Conservation (phyloP, 2,329 filamentous ascomycete genomes). For the Colletotrichum phormii region DNA sequence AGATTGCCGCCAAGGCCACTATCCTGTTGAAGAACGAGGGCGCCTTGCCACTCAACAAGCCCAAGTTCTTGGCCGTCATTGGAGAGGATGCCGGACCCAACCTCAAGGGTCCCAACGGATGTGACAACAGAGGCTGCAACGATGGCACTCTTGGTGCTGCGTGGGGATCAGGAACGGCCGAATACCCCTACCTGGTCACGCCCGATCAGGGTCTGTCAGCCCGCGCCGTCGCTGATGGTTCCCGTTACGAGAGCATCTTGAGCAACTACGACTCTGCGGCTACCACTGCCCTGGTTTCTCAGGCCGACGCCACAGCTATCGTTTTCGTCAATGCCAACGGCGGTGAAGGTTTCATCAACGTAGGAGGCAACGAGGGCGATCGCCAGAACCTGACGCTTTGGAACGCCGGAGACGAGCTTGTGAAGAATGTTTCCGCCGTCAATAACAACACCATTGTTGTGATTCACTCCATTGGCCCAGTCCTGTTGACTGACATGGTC, state of each 20-base stretch:
- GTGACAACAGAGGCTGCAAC: conserved; percentile 73
- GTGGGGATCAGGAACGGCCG: conserved; percentile 81
- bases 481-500: conserved; percentile 81
- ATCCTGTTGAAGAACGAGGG: conserved; percentile 91
- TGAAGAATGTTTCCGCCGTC: conserved; percentile 80
- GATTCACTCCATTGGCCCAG: conserved; percentile 86
- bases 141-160: conserved; percentile 76
- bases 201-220: conserved; percentile 77
- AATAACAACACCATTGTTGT: conserved; percentile 94
- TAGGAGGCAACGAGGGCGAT: conserved; percentile 88
- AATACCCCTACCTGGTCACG: conserved; percentile 81
- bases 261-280: conserved; percentile 73
- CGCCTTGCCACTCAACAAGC: conserved; percentile 80
- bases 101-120: conserved; percentile 81
- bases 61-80: conserved; percentile 80
- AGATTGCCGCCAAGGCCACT: conserved; percentile 82
- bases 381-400: conserved; percentile 93
- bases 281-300: conserved; percentile 69
- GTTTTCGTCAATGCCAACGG: conserved; percentile 91
- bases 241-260: conserved; percentile 73
- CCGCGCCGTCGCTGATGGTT: conserved; percentile 69
- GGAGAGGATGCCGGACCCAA: conserved; percentile 87
- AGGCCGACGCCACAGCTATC: conserved; percentile 77
- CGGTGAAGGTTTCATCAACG: conserved; percentile 86
- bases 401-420: conserved; percentile 82